Conservation (phyloP, 2,329 filamentous ascomycete species). For the Hymenoscyphus albidus region DNA sequence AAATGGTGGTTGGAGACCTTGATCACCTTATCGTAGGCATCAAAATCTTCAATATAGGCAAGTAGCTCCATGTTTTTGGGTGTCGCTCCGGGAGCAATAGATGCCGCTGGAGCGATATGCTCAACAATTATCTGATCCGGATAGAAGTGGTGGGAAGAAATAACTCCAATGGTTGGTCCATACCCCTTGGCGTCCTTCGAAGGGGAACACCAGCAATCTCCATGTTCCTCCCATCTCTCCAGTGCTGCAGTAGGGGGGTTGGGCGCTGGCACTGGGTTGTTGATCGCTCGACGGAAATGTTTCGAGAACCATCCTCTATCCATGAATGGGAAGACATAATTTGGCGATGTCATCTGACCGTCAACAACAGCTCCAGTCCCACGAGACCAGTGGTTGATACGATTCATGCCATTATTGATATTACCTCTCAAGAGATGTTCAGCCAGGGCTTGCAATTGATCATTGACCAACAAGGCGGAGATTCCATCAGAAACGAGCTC, state of each 20-base stretch:
- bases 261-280: constrained; percentile 24
- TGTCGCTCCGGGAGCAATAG: constrained; percentile 57
- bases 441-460: constrained; percentile 30
- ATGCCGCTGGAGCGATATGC: constrained; percentile 61
- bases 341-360: constrained; percentile 54
- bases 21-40: constrained; percentile 35
- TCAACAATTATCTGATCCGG: constrained; percentile 70
- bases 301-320: constrained; percentile 28
- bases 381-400: constrained; percentile 70
- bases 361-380: constrained; percentile 66
- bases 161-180: constrained; percentile 62
- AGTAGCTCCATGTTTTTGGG: constrained; percentile 70
- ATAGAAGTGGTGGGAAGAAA: constrained; percentile 54
- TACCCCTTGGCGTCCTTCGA: constrained; percentile 40
- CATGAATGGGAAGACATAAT: constrained; percentile 40
- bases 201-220: constrained; percentile 82
- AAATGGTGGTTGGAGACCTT: constrained; percentile 36
- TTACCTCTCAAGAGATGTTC: constrained; percentile 25
- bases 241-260: constrained; percentile 55
- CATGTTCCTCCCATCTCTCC: constrained; percentile 68
- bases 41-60: constrained; percentile 50
- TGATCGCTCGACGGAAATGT: constrained; percentile 25
- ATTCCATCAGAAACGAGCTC: constrained; percentile 19
- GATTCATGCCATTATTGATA: constrained; percentile 26
- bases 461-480: constrained; percentile 20